Percentiles rank a stretch among this genome's conserved stretches.
phyloP scores from a whole-genome alignment of 306 rosid species.

The Pyrus bretschneideri region DNA sequence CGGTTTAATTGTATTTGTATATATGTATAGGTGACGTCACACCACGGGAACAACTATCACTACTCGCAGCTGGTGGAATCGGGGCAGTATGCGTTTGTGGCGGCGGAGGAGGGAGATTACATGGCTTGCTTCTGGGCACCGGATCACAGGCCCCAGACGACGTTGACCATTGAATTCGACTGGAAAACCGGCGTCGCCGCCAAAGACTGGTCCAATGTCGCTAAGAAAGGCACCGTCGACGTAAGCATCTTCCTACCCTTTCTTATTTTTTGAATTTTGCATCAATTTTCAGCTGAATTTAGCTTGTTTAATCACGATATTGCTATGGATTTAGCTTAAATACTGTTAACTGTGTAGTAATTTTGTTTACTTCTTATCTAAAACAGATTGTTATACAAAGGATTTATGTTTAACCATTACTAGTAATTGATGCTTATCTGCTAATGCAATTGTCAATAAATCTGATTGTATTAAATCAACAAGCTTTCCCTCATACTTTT shows the following conservation, averaged over 20 bases:
- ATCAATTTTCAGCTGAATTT: not conserved
- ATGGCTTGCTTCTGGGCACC: constrained; percentile 84
- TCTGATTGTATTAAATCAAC: no score
- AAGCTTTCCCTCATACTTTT: no score
- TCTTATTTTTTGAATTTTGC: not conserved
- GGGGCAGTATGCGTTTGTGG: constrained; percentile 68
- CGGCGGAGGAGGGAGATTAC: constrained; percentile 76
- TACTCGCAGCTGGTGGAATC: constrained; percentile 53
- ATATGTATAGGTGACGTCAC: constrained; percentile 64
- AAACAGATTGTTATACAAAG: not conserved
- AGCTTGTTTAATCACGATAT: not conserved
- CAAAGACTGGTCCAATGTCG: constrained; percentile 91
- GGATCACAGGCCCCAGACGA: constrained; percentile 47
- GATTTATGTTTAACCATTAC: no score
- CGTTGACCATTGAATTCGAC: constrained; percentile 69
- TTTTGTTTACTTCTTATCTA: not conserved
- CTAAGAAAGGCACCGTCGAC: constrained; percentile 87
- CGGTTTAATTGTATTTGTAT: not conserved
- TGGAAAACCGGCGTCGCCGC: constrained; percentile 95
- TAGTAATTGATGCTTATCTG: no score
- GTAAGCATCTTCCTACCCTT: constrained; percentile 34
- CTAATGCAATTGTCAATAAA: no score
- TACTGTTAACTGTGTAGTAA: not conserved
- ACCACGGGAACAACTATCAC: constrained; percentile 66
- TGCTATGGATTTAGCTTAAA: not conserved